Evolutionary conservation across 1,284 basidiomycete genomes (phyloP).

Genomic region (Apiotrichum domesticum): DNA sequence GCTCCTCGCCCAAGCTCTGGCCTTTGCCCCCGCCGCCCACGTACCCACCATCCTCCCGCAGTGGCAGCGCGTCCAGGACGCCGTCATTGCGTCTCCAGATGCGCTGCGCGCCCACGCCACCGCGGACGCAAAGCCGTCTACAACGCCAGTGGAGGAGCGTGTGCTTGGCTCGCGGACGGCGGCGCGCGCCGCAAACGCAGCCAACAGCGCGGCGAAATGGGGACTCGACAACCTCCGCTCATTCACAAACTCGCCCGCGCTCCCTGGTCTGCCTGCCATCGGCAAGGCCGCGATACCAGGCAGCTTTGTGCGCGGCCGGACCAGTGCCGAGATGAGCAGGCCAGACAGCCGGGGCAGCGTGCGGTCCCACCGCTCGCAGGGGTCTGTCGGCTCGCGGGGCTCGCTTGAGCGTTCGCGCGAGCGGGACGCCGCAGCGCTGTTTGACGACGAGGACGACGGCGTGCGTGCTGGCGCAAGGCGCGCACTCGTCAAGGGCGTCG

Average conservation of each 20-base stretch:
- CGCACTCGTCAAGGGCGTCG: conserved; percentile 46
- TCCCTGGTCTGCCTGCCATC: no score
- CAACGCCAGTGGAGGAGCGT: conserved; percentile 19
- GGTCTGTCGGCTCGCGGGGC: conserved; percentile 1
- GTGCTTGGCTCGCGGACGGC: conserved; percentile 42
- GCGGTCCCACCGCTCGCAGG: neutral
- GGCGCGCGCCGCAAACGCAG: conserved; percentile 16
- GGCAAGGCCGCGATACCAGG: neutral
- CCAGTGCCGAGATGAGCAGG: neutral
- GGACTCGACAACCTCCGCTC: conserved; percentile 18
- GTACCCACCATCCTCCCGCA: conserved; percentile 64
- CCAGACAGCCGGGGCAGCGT: neutral
- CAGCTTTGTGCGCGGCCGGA: no score
- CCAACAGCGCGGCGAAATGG: conserved; percentile 29
- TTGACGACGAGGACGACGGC: conserved; percentile 29
- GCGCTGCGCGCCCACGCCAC: neutral
- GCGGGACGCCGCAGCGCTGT: conserved; percentile 18
- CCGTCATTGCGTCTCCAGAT: conserved; percentile 3
- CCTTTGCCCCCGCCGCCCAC: conserved; percentile 76
- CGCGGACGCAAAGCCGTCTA: neutral
- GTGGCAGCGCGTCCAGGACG: conserved; percentile 56
- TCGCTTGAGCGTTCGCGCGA: neutral
- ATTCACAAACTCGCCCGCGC: conserved; percentile 8
- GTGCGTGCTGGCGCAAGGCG: conserved; percentile 39
- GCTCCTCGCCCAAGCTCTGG: conserved; percentile 73